Percentiles rank a stretch among this genome's conserved stretches.
These are phyloP conservation scores for Ophiostoma triangulosporum DNA, from an alignment of 2,329 filamentous ascomycete species.

Conservation along the genomic window DNA sequence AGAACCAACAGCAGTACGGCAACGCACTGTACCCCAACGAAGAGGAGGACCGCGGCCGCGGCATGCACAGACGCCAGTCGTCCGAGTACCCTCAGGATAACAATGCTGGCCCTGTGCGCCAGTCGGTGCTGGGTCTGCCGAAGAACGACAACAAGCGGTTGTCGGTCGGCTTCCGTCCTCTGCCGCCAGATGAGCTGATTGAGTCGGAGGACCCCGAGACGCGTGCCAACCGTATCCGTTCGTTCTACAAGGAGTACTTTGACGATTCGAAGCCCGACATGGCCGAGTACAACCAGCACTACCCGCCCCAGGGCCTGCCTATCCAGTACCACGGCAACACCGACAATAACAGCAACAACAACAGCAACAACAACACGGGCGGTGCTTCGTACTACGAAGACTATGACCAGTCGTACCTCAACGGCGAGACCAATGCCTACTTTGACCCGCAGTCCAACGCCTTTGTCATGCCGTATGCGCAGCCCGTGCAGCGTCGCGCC, in stretches of 20 bases:
- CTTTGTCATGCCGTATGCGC: slow-evolving; percentile 67
- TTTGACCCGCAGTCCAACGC: slow-evolving; percentile 55
- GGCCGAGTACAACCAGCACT: slow-evolving; percentile 17
- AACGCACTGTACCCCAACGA: slow-evolving; percentile 10
- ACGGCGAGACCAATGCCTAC: slow-evolving; percentile 45
- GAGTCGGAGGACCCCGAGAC: slow-evolving; percentile 83
- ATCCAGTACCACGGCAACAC: slow-evolving; percentile 1
- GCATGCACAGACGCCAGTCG: slow-evolving; percentile 17
- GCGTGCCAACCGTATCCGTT: slow-evolving; percentile 89
- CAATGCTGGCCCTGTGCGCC: slow-evolving; percentile 6
- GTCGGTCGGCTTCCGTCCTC: slow-evolving; percentile 65
- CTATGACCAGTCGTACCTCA: slow-evolving; percentile 54
- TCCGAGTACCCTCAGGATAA: slow-evolving; percentile 15
- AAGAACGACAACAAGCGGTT: slow-evolving; percentile 41
- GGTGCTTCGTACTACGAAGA: slow-evolving; percentile 54
- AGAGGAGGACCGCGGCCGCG: slow-evolving; percentile 13
- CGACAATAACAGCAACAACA: slow-evolving; percentile 3
- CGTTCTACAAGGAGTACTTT: slow-evolving; percentile 99
- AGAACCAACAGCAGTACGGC: slow-evolving; percentile 13
- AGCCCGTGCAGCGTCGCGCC: slow-evolving; percentile 74
- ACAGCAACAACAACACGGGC: slow-evolving; percentile 9
- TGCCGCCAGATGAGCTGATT: slow-evolving; percentile 71
- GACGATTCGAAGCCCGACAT: slow-evolving; percentile 54
- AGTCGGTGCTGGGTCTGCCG: slow-evolving; percentile 37
- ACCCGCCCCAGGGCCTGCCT: slow-evolving; percentile 12